Percentiles rank a stretch among this genome's conserved stretches.
These are phyloP conservation scores for Excoecaria agallocha DNA, from an alignment of 345 rosid genomes.

Conservation along the genomic window DNA sequence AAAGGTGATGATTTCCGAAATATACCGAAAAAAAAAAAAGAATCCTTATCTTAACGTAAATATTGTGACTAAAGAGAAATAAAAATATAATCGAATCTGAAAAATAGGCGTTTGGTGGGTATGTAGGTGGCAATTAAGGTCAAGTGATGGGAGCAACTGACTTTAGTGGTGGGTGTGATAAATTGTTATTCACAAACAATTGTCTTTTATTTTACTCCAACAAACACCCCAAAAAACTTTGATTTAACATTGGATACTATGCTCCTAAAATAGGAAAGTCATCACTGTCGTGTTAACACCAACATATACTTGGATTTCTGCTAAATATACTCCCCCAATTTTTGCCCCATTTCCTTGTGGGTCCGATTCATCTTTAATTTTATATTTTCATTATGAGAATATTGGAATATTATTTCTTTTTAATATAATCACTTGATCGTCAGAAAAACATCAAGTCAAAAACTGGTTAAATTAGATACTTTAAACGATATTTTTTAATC, in stretches of 20 bases:
- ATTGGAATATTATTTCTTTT: too few species aligned
- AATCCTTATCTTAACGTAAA: not conserved
- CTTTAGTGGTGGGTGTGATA: constrained; percentile 23
- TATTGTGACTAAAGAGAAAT: not conserved
- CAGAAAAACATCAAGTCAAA: too few species aligned
- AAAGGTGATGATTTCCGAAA: too few species aligned
- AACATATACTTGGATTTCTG: constrained; percentile 5
- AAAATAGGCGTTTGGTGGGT: not conserved
- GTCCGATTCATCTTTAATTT: constrained; percentile 15
- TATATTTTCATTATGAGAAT: not conserved
- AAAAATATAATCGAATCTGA: not conserved
- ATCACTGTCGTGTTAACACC: not conserved
- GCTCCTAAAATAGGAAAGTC: constrained; percentile 5
- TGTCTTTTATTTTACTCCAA: not conserved
- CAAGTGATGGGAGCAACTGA: constrained; percentile 20
- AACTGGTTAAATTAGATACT: too few species aligned
- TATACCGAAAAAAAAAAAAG: too few species aligned
- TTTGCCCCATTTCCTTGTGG: constrained; percentile 26
- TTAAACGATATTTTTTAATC: too few species aligned
- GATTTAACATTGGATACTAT: constrained; percentile 10
- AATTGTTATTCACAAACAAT: not conserved
- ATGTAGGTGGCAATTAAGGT: constrained; percentile 8
- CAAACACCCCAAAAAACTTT: not conserved
- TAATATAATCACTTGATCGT: too few species aligned
- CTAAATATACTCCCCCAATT: constrained; percentile 22